These are phyloP conservation scores for Allodekkera sacchari DNA, from an alignment of 805 yeast species.

Conservation along the genomic window DNA sequence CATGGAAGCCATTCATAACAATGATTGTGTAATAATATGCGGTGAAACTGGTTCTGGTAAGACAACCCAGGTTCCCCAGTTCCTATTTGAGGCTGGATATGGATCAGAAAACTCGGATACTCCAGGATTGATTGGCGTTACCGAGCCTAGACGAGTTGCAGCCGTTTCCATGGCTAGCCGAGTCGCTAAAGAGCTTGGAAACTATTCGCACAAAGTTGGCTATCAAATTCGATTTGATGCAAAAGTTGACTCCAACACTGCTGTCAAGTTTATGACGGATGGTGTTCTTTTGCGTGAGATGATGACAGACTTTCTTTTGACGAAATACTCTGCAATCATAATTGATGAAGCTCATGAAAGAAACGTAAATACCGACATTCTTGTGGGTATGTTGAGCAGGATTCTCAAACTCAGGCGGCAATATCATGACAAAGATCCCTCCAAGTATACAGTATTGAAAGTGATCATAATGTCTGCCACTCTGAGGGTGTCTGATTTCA, in stretches of 20 bases:
- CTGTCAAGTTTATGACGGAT: constrained; percentile 85
- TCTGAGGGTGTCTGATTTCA: constrained; percentile 83
- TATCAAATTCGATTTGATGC: constrained; percentile 80
- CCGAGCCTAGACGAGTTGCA: constrained; percentile 94
- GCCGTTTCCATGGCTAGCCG: constrained; percentile 87
- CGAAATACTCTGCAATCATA: constrained; percentile 76
- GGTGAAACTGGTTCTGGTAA: constrained; percentile 99
- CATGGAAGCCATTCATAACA: constrained; percentile 92
- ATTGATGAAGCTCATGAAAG: constrained; percentile 99
- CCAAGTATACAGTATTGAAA: constrained; percentile 54
- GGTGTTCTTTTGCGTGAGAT: constrained; percentile 90
- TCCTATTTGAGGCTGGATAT: constrained; percentile 86
- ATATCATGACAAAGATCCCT: constrained; percentile 39
- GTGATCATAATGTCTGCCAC: constrained; percentile 96
- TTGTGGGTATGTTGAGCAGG: constrained; percentile 91
- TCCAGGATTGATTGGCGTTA: constrained; percentile 93
- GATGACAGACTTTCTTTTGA: constrained; percentile 76
- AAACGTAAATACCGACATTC: constrained; percentile 89
- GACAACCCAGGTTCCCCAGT: constrained; percentile 97
- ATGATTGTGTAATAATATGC: constrained; percentile 83
- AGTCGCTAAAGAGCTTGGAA: constrained; percentile 69
- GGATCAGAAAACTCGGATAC: constrained; percentile 52
- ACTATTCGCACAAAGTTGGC: constrained; percentile 61
- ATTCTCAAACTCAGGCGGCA: constrained; percentile 64
- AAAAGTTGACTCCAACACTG: constrained; percentile 53